Evolutionary conservation across 2,329 filamentous ascomycete species (phyloP).

Genomic region (Massarina eburnea): DNA sequence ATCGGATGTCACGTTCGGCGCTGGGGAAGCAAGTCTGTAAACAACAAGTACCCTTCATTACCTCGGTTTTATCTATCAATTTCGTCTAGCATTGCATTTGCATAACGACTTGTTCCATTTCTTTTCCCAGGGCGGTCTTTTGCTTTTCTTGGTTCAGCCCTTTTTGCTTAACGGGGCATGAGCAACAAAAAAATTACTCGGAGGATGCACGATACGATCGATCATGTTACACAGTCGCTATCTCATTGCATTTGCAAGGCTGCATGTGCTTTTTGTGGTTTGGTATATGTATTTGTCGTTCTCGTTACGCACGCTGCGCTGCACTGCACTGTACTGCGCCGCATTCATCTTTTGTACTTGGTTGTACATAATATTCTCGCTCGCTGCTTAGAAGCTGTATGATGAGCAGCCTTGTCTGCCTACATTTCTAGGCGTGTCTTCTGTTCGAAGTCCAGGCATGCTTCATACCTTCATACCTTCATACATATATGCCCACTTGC

Average conservation of each 20-base stretch:
- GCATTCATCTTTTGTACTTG: background rate
- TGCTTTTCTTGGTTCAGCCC: background rate
- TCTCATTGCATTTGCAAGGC: background rate
- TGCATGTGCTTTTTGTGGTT: background rate
- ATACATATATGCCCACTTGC: no score
- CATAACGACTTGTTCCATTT: background rate
- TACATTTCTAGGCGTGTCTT: background rate
- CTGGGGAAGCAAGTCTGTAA: conserved; percentile 5
- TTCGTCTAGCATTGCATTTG: conserved; percentile 4
- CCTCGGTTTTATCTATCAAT: background rate
- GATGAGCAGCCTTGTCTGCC: background rate
- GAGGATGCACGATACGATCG: conserved; percentile 1
- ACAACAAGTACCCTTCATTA: background rate
- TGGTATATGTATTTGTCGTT: background rate
- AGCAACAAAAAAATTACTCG: background rate
- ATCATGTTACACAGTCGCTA: background rate
- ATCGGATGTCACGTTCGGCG: conserved; percentile 7
- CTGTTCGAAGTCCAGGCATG: no score
- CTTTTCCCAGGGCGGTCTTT: background rate
- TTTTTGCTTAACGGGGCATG: background rate
- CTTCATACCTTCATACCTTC: no score
- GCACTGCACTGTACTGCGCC: background rate
- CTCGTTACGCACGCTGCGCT: background rate
- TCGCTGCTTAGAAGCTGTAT: no score
- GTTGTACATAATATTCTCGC: background rate